A percentile compares a stretch with the other conserved stretches of the same genome.
Conservation (phyloP, 2,329 filamentous ascomycete genomes). For the Sclerotinia nivalis region DNA sequence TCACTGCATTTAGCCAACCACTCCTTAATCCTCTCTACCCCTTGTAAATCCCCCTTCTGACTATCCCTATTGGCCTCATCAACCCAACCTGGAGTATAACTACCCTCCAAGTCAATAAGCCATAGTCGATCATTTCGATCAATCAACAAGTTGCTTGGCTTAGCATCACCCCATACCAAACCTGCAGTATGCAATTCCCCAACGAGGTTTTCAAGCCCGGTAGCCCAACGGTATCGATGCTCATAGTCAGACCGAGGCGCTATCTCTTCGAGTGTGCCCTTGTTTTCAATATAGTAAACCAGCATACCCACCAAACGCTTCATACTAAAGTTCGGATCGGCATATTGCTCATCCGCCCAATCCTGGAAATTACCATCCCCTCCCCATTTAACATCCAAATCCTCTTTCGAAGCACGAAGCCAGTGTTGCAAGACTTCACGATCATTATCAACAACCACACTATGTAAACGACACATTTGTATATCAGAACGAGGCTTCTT, state of each 20-base stretch:
- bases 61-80: not conserved
- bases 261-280: slow-evolving; percentile 2
- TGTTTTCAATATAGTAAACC: not conserved
- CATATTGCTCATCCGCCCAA: too few relatives aligned
- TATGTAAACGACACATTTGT: not conserved
- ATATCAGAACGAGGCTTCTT: not conserved
- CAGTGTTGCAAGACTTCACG: not conserved
- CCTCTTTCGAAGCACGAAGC: not conserved
- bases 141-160: not conserved
- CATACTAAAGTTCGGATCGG: too few relatives aligned
- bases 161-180: slow-evolving; percentile 2
- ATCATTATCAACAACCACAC: not conserved
- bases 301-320: not conserved
- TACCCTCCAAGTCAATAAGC: slow-evolving; percentile 5
- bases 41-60: not conserved
- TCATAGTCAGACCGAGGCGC: not conserved
- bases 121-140: not conserved
- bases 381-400: not conserved
- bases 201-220: not conserved
- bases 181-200: not conserved
- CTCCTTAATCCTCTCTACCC: not conserved
- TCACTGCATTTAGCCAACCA: not conserved
- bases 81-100: not conserved
- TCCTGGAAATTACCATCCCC: not conserved
- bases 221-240: not conserved